phyloP scores from a whole-genome alignment of 768 basidiomycete species.

The Rhizopogon roseolus region DNA sequence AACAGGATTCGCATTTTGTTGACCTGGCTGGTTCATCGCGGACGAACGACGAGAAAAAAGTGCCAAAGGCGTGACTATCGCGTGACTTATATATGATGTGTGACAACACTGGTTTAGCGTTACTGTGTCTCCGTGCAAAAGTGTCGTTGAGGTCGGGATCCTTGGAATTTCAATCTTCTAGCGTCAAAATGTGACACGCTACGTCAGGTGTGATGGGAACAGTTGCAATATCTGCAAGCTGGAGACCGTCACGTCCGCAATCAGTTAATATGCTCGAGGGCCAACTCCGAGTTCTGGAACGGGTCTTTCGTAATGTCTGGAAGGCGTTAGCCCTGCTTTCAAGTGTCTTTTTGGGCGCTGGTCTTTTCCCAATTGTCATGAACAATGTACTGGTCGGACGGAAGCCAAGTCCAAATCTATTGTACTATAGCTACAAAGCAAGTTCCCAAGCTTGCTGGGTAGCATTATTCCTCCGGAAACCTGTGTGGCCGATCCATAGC shows the following conservation, averaged over 20 bases:
- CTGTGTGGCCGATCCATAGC: not conserved
- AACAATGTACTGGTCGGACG: no score
- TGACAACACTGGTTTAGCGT: not conserved
- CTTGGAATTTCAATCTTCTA: not conserved
- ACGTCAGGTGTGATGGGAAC: not conserved
- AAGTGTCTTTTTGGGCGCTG: no score
- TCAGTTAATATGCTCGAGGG: not conserved
- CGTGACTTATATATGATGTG: slow-evolving; percentile 10
- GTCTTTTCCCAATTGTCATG: no score
- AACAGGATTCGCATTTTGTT: slow-evolving; percentile 25
- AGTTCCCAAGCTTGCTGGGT: not conserved
- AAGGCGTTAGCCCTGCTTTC: not conserved
- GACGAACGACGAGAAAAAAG: slow-evolving; percentile 5
- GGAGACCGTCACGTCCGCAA: not conserved
- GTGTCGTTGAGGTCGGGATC: no score
- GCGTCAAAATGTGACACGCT: not conserved
- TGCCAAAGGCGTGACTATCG: slow-evolving; percentile 5
- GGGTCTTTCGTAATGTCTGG: not conserved
- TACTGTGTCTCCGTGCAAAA: no score
- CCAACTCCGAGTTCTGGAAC: no score
- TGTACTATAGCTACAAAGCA: not conserved
- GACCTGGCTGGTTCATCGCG: slow-evolving; percentile 36
- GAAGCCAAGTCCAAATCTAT: no score
- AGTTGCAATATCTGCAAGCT: not conserved
- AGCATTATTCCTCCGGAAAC: not conserved